Evolutionary conservation across 192 early-diverging fungal species (phyloP).

Genomic region (Spizellomyces sp.): DNA sequence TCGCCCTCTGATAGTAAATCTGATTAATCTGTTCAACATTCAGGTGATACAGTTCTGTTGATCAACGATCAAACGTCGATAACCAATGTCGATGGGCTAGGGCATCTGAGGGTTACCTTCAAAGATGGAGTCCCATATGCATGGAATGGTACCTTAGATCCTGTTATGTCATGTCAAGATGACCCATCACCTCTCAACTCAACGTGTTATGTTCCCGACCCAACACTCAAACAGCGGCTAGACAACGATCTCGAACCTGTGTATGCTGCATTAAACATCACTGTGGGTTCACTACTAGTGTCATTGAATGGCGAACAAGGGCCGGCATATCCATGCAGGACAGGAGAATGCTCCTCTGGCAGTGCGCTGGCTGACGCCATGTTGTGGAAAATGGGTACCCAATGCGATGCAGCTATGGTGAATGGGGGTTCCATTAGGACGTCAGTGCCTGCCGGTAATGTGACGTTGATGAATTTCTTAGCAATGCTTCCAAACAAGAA

Average conservation of each 20-base stretch:
- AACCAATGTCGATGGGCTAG: constrained; percentile 7
- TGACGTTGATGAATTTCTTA: neutral
- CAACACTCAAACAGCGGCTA: neutral
- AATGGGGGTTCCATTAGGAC: constrained; percentile 10
- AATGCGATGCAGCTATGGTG: constrained; percentile 21
- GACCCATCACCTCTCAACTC: constrained; percentile 5
- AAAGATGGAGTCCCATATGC: neutral
- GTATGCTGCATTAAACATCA: neutral
- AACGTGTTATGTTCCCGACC: constrained; percentile 9
- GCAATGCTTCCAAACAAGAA: constrained; percentile 7
- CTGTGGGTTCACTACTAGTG: neutral
- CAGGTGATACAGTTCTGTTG: constrained; percentile 19
- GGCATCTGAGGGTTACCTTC: neutral
- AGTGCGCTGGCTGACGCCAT: constrained; percentile 13
- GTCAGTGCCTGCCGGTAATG: neutral
- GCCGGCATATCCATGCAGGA: neutral
- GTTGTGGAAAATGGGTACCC: constrained; percentile 21
- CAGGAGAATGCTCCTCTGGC: constrained; percentile 8
- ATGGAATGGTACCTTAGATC: constrained; percentile 5
- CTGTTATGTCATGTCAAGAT: constrained; percentile 7
- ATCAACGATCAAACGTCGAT: neutral
- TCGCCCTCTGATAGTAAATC: neutral
- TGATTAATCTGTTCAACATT: neutral
- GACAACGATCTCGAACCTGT: neutral
- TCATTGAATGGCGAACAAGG: neutral